These are phyloP conservation scores for Eutypella sp. DNA, from an alignment of 2,329 filamentous ascomycete species.

Conservation along the genomic window DNA sequence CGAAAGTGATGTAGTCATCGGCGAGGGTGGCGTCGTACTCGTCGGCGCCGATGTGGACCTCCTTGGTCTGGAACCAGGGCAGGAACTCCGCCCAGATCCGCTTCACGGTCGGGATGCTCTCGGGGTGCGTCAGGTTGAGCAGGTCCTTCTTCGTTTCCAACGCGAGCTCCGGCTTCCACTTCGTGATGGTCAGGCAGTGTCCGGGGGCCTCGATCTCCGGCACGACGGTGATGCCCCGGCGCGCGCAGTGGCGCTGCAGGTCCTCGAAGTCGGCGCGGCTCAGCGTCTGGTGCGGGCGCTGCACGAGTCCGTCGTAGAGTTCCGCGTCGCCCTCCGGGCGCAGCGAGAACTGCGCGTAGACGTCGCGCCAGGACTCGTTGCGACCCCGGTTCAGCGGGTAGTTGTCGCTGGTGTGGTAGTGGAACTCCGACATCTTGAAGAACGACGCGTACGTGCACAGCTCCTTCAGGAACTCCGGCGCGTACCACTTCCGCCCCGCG, in stretches of 20 bases:
- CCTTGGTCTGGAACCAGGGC: slow-evolving; percentile 51
- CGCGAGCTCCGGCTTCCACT: slow-evolving; percentile 51
- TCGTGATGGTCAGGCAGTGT: slow-evolving; percentile 46
- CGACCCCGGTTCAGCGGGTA: slow-evolving; percentile 41
- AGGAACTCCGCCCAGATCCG: slow-evolving; percentile 48
- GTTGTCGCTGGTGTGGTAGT: slow-evolving; percentile 46
- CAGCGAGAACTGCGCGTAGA: slow-evolving; percentile 41
- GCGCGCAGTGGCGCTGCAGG: slow-evolving; percentile 44
- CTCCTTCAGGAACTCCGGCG: slow-evolving; percentile 35
- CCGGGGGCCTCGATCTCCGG: slow-evolving; percentile 53
- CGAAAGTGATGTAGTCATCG: slow-evolving; percentile 45
- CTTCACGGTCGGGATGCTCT: slow-evolving; percentile 47
- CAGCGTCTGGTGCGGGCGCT: slow-evolving; percentile 41
- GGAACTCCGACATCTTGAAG: slow-evolving; percentile 45
- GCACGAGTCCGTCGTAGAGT: slow-evolving; percentile 38
- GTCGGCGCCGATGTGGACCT: slow-evolving; percentile 51
- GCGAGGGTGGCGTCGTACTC: slow-evolving; percentile 43
- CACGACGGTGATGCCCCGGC: slow-evolving; percentile 46
- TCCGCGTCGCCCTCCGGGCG: slow-evolving; percentile 30
- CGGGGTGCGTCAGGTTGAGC: slow-evolving; percentile 47
- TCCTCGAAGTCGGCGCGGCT: slow-evolving; percentile 40
- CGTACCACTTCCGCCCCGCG: slow-evolving; percentile 39
- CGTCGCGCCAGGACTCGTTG: slow-evolving; percentile 39
- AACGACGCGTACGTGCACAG: slow-evolving; percentile 40
- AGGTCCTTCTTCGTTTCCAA: slow-evolving; percentile 41